Evolutionary conservation across 139 green algal genomes (phyloP).

Genomic region (Pleodorina starrii): DNA sequence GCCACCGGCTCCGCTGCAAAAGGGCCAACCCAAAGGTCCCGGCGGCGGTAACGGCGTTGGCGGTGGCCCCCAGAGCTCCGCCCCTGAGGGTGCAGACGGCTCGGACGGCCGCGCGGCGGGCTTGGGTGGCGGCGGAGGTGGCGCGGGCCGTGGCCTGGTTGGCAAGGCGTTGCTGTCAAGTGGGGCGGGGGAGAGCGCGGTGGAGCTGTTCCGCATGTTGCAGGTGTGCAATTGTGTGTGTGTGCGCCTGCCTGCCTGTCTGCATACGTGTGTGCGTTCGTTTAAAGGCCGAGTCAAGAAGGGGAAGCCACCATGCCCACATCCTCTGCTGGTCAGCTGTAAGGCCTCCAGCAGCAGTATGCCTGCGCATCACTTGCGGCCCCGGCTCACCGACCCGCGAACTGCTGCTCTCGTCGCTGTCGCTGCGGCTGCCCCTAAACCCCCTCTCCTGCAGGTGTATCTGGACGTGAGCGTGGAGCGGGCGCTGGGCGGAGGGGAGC

Average conservation of each 20-base stretch:
- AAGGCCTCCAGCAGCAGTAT: no score
- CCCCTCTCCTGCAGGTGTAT: conserved; percentile 15
- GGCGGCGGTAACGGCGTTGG: no score
- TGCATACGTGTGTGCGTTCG: no score
- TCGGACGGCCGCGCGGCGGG: background rate
- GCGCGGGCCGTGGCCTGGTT: background rate
- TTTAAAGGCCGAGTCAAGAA: no score
- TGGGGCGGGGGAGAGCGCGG: conserved; percentile 18
- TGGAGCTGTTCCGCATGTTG: conserved; percentile 56
- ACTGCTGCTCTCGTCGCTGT: background rate
- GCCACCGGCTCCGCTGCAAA: background rate
- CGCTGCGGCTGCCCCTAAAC: background rate
- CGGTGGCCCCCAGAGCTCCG: background rate
- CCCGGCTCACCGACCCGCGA: no score
- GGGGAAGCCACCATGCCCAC: no score
- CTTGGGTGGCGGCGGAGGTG: background rate
- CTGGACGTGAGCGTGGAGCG: conserved; percentile 25
- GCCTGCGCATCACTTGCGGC: no score
- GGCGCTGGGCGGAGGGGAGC: conserved; percentile 27
- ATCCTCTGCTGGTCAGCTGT: no score
- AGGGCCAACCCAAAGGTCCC: background rate
- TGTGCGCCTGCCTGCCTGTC: no score
- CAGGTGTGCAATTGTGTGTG: conserved; percentile 34
- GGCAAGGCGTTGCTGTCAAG: background rate
- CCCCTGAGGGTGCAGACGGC: background rate